Percentiles rank a stretch among this genome's conserved stretches.
Evolutionary conservation across 176 grass and related monocot species (phyloP).

Genomic region (Bothriochloa decipiens): DNA sequence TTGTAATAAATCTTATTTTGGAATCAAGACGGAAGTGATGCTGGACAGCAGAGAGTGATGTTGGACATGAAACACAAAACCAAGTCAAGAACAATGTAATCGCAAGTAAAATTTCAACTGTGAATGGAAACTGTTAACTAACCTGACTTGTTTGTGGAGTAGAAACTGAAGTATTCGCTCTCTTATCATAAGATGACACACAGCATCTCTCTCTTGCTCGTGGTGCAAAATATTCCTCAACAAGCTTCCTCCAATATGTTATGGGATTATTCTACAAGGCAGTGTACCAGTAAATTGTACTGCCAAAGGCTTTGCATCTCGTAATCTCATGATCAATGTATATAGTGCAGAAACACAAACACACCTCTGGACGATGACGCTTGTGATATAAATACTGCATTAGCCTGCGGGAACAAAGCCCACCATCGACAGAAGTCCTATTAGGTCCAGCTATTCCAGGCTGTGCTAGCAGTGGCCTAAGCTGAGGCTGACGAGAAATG

Average conservation of each 20-base stretch:
- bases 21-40: neutral
- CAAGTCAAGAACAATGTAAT: neutral
- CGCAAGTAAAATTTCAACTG: neutral
- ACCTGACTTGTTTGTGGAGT: constrained; percentile 72
- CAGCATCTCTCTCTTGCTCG: constrained; percentile 91
- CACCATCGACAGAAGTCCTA: constrained; percentile 62
- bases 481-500: constrained; percentile 63
- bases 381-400: constrained; percentile 97
- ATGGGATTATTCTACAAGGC: constrained; percentile 82
- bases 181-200: constrained; percentile 84
- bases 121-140: constrained; percentile 35
- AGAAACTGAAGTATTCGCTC: constrained; percentile 62
- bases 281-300: constrained; percentile 35
- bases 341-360: constrained; percentile 44
- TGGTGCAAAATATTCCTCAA: constrained; percentile 94
- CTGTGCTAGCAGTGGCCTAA: constrained; percentile 58
- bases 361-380: constrained; percentile 71
- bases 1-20: constrained; percentile 11
- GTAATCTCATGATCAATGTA: constrained; percentile 21
- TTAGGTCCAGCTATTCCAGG: constrained; percentile 55
- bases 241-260: constrained; percentile 93
- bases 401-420: constrained; percentile 86
- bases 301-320: constrained; percentile 1
- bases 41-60: neutral
- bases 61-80: neutral